phyloP scores from a whole-genome alignment of 345 rosid species.

The Hypericum perforatum region DNA sequence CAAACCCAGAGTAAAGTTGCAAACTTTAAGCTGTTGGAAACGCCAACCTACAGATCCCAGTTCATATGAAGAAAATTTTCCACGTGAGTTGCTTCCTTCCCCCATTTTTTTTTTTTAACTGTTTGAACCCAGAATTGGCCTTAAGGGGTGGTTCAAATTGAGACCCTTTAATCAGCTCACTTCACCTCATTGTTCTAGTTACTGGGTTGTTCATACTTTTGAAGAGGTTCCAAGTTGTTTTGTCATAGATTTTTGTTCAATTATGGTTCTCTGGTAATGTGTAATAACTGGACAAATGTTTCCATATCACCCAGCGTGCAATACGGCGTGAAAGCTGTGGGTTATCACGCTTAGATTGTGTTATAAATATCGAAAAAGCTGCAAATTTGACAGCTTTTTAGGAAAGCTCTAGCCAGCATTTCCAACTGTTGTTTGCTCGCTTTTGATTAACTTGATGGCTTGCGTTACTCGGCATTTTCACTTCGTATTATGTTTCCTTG shows the following conservation, averaged over 20 bases:
- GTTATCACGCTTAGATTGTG: conserved; percentile 13
- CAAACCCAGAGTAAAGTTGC: neutral
- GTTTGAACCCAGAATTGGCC: conserved; percentile 11
- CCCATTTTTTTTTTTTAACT: conserved; percentile 1
- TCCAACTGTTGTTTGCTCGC: too few relatives aligned
- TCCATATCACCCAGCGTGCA: conserved; percentile 5
- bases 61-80: conserved; percentile 79
- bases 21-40: conserved; percentile 14
- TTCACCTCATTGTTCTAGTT: conserved; percentile 15
- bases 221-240: neutral
- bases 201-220: neutral
- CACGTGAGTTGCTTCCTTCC: conserved; percentile 40
- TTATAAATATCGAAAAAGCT: conserved; percentile 4
- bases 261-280: conserved; percentile 16
- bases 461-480: too few relatives aligned
- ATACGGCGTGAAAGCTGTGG: conserved; percentile 19
- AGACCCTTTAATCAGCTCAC: conserved; percentile 12
- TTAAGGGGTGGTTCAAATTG: neutral
- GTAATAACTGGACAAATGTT: conserved; percentile 18
- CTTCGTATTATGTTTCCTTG: too few relatives aligned
- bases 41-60: conserved; percentile 42
- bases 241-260: neutral
- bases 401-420: too few relatives aligned
- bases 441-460: too few relatives aligned
- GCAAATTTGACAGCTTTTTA: too few relatives aligned